phyloP scores from a whole-genome alignment of 139 green algal species.

The Closterium sp. region DNA sequence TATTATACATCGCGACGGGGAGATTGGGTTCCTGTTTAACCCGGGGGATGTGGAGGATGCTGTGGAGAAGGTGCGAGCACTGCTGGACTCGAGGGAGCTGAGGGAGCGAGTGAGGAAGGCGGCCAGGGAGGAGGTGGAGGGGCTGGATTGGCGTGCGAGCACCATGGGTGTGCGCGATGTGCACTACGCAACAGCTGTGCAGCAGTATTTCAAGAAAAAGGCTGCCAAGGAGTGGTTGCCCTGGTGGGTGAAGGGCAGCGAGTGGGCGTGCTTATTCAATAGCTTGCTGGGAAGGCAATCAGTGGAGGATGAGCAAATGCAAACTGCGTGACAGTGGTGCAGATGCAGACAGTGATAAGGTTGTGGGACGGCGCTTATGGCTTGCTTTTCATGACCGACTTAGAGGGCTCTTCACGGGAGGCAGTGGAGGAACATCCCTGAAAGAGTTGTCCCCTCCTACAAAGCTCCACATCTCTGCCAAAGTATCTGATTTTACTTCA shows the following conservation, averaged over 20 bases:
- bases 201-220: not conserved
- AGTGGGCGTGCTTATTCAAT: not conserved
- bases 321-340: not conserved
- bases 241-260: not conserved
- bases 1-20: conserved; percentile 66
- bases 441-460: too few relatives aligned
- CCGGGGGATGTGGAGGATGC: conserved; percentile 21
- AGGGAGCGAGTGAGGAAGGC: not conserved
- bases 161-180: not conserved
- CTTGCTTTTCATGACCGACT: too few relatives aligned
- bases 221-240: not conserved
- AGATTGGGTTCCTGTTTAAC: conserved; percentile 67
- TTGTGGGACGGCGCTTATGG: too few relatives aligned
- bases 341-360: too few relatives aligned
- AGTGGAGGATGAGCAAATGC: not conserved
- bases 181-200: not conserved
- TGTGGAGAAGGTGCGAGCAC: not conserved
- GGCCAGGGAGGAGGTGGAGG: conserved; percentile 12
- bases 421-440: too few relatives aligned
- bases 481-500: too few relatives aligned
- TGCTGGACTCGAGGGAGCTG: conserved; percentile 30
- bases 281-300: not conserved
- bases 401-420: too few relatives aligned
- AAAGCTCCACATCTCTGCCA: too few relatives aligned
- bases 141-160: conserved; percentile 4